Evolutionary conservation across 495 filamentous ascomycete species (phyloP).

Genomic region (Podospora fimiseda): DNA sequence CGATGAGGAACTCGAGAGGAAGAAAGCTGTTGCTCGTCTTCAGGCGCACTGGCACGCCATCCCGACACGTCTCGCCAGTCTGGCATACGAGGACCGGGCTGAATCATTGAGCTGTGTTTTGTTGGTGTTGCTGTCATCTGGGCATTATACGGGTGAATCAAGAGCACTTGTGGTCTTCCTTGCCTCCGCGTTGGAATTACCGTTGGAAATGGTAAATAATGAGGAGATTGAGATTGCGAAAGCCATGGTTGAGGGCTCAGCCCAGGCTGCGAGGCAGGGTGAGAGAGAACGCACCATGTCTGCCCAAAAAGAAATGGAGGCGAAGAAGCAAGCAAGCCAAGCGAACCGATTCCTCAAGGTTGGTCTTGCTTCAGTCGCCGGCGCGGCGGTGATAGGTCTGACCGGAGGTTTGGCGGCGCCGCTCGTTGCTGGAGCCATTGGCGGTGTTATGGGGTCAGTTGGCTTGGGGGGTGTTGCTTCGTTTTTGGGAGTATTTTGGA

Average conservation of each 20-base stretch:
- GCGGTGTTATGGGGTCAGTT: slow-evolving; percentile 77
- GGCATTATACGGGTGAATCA: slow-evolving; percentile 67
- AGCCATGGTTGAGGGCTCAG: slow-evolving; percentile 54
- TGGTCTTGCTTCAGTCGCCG: slow-evolving; percentile 77
- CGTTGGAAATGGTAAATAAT: slow-evolving; percentile 50
- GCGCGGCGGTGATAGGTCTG: slow-evolving; percentile 78
- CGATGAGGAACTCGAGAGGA: slow-evolving; percentile 4
- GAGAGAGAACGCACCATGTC: slow-evolving; percentile 53
- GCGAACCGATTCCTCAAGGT: slow-evolving; percentile 73
- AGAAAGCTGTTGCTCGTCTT: slow-evolving; percentile 26
- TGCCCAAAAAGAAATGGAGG: slow-evolving; percentile 60
- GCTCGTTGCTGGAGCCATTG: slow-evolving; percentile 78
- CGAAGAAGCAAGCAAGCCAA: slow-evolving; percentile 57
- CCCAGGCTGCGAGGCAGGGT: slow-evolving; percentile 17
- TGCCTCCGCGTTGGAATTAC: slow-evolving; percentile 56
- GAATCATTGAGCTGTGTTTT: slow-evolving; percentile 55
- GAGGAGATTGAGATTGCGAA: slow-evolving; percentile 69
- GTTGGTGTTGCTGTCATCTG: slow-evolving; percentile 61
- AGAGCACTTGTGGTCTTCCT: slow-evolving; percentile 61
- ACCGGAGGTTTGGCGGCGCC: slow-evolving; percentile 86
- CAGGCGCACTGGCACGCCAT: slow-evolving; percentile 41
- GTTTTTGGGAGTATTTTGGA: slow-evolving; percentile 74
- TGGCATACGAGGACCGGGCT: slow-evolving; percentile 37
- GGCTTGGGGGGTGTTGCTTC: slow-evolving; percentile 79
- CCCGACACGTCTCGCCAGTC: slow-evolving; percentile 34